Conservation (phyloP, 1,284 basidiomycete species). For the Cystobasidium sp. region DNA sequence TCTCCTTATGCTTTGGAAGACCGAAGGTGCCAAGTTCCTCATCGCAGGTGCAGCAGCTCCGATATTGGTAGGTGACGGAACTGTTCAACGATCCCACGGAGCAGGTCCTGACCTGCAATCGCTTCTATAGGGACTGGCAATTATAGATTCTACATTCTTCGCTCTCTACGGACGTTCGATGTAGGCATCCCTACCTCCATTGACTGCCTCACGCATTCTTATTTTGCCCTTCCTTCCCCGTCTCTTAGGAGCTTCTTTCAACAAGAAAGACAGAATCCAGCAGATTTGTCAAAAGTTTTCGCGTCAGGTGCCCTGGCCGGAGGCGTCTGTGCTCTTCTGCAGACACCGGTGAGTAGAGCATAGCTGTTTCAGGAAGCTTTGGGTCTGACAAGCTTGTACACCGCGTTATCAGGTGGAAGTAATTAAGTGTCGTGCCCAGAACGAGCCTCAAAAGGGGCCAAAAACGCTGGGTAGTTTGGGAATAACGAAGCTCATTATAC, state of each 20-base stretch:
- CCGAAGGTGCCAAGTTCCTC: slow-evolving; percentile 53
- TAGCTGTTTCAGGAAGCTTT: background rate
- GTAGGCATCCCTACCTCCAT: slow-evolving; percentile 43
- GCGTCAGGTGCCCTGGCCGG: slow-evolving; percentile 53
- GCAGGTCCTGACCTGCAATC: background rate
- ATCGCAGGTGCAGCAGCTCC: slow-evolving; percentile 54
- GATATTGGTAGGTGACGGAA: slow-evolving; percentile 48
- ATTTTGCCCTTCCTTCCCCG: background rate
- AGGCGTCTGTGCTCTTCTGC: slow-evolving; percentile 53
- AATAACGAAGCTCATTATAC: slow-evolving; percentile 52
- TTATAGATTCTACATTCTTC: slow-evolving; percentile 55
- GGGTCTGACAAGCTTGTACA: background rate
- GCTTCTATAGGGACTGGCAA: slow-evolving; percentile 48
- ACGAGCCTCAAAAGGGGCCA: slow-evolving; percentile 47
- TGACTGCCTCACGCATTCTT: slow-evolving; percentile 22
- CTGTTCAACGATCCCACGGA: background rate
- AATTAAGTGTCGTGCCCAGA: slow-evolving; percentile 55
- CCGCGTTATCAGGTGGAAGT: slow-evolving; percentile 52
- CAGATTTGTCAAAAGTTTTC: slow-evolving; percentile 48
- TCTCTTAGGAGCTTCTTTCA: slow-evolving; percentile 44
- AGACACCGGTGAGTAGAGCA: slow-evolving; percentile 52
- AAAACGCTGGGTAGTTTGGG: slow-evolving; percentile 51
- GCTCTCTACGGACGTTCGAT: slow-evolving; percentile 53
- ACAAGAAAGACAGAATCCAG: slow-evolving; percentile 54
- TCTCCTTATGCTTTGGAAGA: slow-evolving; percentile 49